phyloP scores from a whole-genome alignment of 257 asterid species.

The Jaltomata sinuosa region DNA sequence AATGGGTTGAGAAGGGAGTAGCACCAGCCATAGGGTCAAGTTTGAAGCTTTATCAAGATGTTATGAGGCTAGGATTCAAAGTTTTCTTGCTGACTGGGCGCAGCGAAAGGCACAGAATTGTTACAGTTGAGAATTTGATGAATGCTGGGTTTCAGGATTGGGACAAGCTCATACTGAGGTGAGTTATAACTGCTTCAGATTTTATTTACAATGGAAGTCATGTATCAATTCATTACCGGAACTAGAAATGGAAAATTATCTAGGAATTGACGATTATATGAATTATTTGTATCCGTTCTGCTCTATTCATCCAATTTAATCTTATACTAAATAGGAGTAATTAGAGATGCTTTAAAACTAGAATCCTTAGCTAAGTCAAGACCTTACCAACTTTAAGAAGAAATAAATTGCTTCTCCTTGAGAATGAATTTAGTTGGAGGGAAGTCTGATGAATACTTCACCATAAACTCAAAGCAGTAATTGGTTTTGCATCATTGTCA shows the following conservation, averaged over 20 bases:
- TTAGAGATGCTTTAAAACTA: not conserved
- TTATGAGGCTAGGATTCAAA: constrained; percentile 51
- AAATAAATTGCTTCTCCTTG: not conserved
- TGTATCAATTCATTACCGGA: no score
- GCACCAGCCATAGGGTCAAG: constrained; percentile 52
- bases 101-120: constrained; percentile 42
- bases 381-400: not conserved
- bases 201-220: not conserved
- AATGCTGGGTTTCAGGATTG: constrained; percentile 61
- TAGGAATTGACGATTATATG: not conserved
- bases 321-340: not conserved
- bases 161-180: constrained; percentile 80
- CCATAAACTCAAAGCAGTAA: not conserved
- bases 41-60: constrained; percentile 61
- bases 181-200: not conserved
- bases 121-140: constrained; percentile 55
- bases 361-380: not conserved
- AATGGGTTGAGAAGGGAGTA: constrained; percentile 73
- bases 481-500: not conserved
- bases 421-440: not conserved
- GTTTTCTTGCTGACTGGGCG: constrained; percentile 65
- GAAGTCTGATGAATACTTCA: not conserved
- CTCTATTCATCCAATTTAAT: not conserved
- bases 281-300: not conserved
- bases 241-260: no score